phyloP scores from a whole-genome alignment of 768 basidiomycete genomes.

The Termitomyces sp. region DNA sequence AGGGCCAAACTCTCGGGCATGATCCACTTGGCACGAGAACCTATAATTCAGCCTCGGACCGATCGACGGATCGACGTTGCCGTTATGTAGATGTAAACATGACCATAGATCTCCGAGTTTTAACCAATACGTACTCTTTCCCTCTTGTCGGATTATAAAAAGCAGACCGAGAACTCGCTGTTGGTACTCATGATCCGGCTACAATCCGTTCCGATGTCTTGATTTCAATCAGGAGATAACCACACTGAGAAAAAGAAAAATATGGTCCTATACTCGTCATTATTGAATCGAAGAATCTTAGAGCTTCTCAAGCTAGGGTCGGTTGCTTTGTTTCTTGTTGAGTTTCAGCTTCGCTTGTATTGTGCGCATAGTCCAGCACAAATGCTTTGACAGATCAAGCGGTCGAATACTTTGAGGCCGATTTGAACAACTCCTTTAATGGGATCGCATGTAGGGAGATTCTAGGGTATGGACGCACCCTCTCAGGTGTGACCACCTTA shows the following conservation, averaged over 20 bases:
- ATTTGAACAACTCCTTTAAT: slow-evolving; percentile 42
- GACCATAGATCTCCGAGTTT: background rate
- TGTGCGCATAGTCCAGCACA: slow-evolving; percentile 36
- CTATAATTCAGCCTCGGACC: background rate
- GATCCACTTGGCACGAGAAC: background rate
- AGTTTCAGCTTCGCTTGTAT: background rate
- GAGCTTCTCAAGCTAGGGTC: slow-evolving; percentile 55
- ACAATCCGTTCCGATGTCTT: background rate
- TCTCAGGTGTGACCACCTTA: slow-evolving; percentile 57
- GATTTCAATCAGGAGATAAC: background rate
- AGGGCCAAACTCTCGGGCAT: background rate
- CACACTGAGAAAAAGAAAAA: too few species aligned
- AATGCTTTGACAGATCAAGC: slow-evolving; percentile 53
- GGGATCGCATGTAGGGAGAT: slow-evolving; percentile 55
- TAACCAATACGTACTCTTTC: background rate
- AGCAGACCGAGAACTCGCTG: background rate
- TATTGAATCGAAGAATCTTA: slow-evolving; percentile 55
- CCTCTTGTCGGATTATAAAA: background rate
- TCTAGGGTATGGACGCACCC: slow-evolving; percentile 52
- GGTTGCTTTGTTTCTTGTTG: slow-evolving; percentile 1
- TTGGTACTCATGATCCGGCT: background rate
- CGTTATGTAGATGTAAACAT: too few species aligned
- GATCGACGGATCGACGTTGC: background rate
- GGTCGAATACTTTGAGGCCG: slow-evolving; percentile 53
- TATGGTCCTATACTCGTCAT: slow-evolving; percentile 28